Percentiles rank a stretch among this genome's conserved stretches.
Evolutionary conservation across 306 rosid genomes (phyloP).

Genomic region (Malus sieversii): DNA sequence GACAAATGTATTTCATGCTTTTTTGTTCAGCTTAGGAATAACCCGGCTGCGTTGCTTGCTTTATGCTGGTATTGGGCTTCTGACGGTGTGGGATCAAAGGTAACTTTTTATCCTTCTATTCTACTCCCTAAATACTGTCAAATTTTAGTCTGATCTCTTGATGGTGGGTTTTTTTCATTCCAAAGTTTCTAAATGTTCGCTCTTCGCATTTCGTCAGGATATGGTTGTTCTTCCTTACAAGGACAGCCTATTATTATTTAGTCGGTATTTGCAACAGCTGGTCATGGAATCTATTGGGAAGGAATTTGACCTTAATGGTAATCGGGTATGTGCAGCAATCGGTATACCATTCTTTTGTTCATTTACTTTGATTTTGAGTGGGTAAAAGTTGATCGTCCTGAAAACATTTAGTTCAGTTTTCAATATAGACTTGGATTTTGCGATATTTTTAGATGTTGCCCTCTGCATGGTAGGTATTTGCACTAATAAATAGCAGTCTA

Average conservation of each 20-base stretch:
- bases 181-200: background rate
- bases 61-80: slow-evolving; percentile 97
- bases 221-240: slow-evolving; percentile 99
- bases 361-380: background rate
- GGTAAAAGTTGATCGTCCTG: background rate
- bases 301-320: slow-evolving; percentile 96
- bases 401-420: background rate
- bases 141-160: slow-evolving; percentile 11
- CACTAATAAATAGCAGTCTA: background rate
- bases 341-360: background rate
- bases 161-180: background rate
- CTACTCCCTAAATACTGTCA: slow-evolving; percentile 1
- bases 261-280: slow-evolving; percentile 94
- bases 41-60: slow-evolving; percentile 94
- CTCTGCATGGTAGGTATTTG: background rate
- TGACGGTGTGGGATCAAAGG: slow-evolving; percentile 96
- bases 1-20: background rate
- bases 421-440: background rate
- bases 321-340: slow-evolving; percentile 56
- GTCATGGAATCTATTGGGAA: slow-evolving; percentile 99
- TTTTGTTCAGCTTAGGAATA: slow-evolving; percentile 51
- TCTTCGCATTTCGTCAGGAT: slow-evolving; percentile 45
- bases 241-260: slow-evolving; percentile 82
- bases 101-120: slow-evolving; percentile 20
- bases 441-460: background rate